phyloP scores from a whole-genome alignment of 495 filamentous ascomycete species.

The Xylaria bambusicola region DNA sequence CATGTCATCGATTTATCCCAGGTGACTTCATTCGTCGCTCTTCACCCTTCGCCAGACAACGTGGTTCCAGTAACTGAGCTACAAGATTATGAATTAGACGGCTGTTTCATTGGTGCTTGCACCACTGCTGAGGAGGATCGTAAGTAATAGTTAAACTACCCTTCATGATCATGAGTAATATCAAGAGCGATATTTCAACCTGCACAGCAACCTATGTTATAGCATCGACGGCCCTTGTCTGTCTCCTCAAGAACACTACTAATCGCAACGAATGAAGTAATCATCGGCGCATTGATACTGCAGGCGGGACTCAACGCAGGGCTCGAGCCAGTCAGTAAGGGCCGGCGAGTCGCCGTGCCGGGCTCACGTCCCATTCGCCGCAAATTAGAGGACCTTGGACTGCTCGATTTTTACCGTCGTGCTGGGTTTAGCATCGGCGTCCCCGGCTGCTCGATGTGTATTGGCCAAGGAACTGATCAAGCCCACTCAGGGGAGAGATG shows the following conservation, averaged over 20 bases:
- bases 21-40: constrained; percentile 41
- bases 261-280: neutral
- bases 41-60: constrained; percentile 48
- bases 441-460: constrained; percentile 51
- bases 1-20: constrained; percentile 42
- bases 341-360: constrained; percentile 31
- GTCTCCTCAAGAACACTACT: neutral
- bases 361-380: constrained; percentile 43
- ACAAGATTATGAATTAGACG: constrained; percentile 39
- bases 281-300: neutral
- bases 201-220: too few species aligned
- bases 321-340: neutral
- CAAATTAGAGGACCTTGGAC: constrained; percentile 35
- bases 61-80: constrained; percentile 43
- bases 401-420: constrained; percentile 40
- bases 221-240: too few species aligned
- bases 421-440: constrained; percentile 47
- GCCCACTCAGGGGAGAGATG: constrained; percentile 47
- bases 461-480: constrained; percentile 47
- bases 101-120: constrained; percentile 54
- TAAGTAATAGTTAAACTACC: neutral
- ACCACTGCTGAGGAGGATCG: constrained; percentile 50
- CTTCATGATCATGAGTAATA: constrained; percentile 19
- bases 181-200: constrained; percentile 32
- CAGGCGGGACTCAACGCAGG: neutral